A percentile compares a stretch with the other conserved stretches of the same genome.
phyloP scores from a whole-genome alignment of 768 basidiomycete species.

The Coprinellus micaceus region DNA sequence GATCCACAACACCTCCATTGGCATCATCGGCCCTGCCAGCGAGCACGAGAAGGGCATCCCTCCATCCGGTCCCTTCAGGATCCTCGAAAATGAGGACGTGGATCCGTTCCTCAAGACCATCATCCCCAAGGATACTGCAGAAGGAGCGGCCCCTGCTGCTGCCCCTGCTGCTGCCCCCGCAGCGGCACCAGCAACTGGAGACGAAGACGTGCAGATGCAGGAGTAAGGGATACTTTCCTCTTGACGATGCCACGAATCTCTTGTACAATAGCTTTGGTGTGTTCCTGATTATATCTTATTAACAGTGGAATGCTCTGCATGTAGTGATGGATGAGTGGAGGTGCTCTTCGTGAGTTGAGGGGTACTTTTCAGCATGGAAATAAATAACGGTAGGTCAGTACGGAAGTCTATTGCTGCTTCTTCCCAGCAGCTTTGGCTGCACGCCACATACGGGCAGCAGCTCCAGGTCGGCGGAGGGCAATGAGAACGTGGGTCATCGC shows the following conservation, averaged over 20 bases:
- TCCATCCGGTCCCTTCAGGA: slow-evolving; percentile 31
- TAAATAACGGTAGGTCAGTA: background rate
- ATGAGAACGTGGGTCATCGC: slow-evolving; percentile 76
- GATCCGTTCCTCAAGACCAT: slow-evolving; percentile 74
- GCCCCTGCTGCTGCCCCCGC: slow-evolving; percentile 36
- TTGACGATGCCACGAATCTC: background rate
- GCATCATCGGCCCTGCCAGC: slow-evolving; percentile 78
- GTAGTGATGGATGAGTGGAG: background rate
- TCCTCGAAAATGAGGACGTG: slow-evolving; percentile 46
- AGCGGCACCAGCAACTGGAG: slow-evolving; percentile 35
- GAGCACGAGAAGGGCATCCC: slow-evolving; percentile 50
- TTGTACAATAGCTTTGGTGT: slow-evolving; percentile 8
- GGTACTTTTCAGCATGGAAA: background rate
- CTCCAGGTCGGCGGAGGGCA: slow-evolving; percentile 65
- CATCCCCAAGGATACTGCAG: slow-evolving; percentile 59
- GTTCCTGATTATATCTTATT: slow-evolving; percentile 1
- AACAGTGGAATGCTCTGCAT: background rate
- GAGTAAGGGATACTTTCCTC: slow-evolving; percentile 38
- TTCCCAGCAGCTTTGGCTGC: slow-evolving; percentile 10
- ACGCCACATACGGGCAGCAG: slow-evolving; percentile 62
- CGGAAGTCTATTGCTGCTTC: background rate
- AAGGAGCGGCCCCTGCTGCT: slow-evolving; percentile 30
- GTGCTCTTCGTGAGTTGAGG: no score
- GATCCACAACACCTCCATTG: slow-evolving; percentile 90
- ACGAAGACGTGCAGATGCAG: slow-evolving; percentile 86